Base-by-base conservation (phyloP, 2,329 filamentous ascomycete genomes). In the Hypoxylon sp. region DNA sequence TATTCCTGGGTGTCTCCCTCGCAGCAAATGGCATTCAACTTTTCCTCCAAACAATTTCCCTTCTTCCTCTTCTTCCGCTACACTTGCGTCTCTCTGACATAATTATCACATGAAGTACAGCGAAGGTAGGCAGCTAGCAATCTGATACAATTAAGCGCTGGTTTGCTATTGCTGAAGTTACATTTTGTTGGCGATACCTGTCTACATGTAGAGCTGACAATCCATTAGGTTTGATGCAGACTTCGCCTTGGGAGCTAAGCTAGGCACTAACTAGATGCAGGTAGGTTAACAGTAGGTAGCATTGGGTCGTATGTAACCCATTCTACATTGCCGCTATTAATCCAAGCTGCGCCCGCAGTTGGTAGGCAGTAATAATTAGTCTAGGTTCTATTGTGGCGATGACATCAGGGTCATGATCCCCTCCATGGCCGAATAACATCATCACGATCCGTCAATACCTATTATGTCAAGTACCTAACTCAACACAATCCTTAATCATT, bases 401-500 rank as follows among this genome's bases (percentile, higher is more conserved):
- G 62, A 64, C 60, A 63, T 64, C 62, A 63, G 42, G n/a, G 16
- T 32, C 19, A 29, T 44, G 17, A 34, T n/a, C 21, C 51, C 30
- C 45, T 45, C 38, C 27, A 40, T 26, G 25, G 27, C 32, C 16
- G 6, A 20, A 37, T 21, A 37, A 29, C 30, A 44, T 21, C 31
- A 36, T n/a, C n/a, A n/a, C n/a, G n/a, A n/a, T n/a, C n/a, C n/a
- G n/a, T n/a, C n/a, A n/a, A n/a, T n/a, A n/a, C n/a, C n/a, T n/a
- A n/a, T n/a, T n/a, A n/a, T n/a, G n/a, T n/a, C n/a, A n/a, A n/a
- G n/a, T 38, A 12, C 7, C 32, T 21, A n/a, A 29, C 16, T 8
- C 19, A 21, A 32, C 38, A 30, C 5, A 7, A 12, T 41, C 7
- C 23, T 17, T 11, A 16, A 4, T 21, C 19, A n/a, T 13, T 17